Evolutionary conservation across 2,329 filamentous ascomycete species (phyloP).

Genomic region (Exophiala phaeomuriformis): DNA sequence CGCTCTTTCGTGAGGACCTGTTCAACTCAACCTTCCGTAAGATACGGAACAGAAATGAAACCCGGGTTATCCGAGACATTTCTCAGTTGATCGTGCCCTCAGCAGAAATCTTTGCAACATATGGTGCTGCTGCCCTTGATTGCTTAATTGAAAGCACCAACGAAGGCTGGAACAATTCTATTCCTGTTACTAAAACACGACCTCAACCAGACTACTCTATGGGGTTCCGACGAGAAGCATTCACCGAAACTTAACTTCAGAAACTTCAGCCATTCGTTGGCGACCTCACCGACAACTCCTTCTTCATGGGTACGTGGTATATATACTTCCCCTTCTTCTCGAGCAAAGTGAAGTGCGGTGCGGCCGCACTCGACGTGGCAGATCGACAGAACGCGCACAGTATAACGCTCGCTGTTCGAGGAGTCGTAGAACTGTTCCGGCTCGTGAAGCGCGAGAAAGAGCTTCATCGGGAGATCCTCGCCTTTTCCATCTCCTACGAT

Average conservation of each 20-base stretch:
- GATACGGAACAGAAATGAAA: constrained; percentile 32
- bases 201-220: constrained; percentile 36
- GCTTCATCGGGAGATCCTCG: constrained; percentile 21
- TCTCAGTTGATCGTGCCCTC: constrained; percentile 34
- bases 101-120: constrained; percentile 29
- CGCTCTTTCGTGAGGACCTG: constrained; percentile 33
- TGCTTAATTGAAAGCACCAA: constrained; percentile 32
- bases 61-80: constrained; percentile 35
- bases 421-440: constrained; percentile 36
- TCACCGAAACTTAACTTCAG: constrained; percentile 32
- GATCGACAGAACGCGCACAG: constrained; percentile 31
- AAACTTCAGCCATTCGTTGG: constrained; percentile 30
- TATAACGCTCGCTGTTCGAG: constrained; percentile 34
- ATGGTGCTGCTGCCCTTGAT: constrained; percentile 27
- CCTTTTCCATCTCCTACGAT: constrained; percentile 20
- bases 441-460: constrained; percentile 27
- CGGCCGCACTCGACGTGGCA: constrained; percentile 26
- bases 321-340: constrained; percentile 30
- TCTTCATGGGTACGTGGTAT: constrained; percentile 25
- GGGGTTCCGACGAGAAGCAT: constrained; percentile 32
- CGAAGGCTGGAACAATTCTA: constrained; percentile 31
- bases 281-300: constrained; percentile 19
- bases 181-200: constrained; percentile 28
- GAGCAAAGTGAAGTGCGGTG: constrained; percentile 27
- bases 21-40: constrained; percentile 32